A percentile compares a stretch with the other conserved stretches of the same genome.
phyloP scores from a whole-genome alignment of 805 yeast species.

The Yarrowia yakushimensis region DNA sequence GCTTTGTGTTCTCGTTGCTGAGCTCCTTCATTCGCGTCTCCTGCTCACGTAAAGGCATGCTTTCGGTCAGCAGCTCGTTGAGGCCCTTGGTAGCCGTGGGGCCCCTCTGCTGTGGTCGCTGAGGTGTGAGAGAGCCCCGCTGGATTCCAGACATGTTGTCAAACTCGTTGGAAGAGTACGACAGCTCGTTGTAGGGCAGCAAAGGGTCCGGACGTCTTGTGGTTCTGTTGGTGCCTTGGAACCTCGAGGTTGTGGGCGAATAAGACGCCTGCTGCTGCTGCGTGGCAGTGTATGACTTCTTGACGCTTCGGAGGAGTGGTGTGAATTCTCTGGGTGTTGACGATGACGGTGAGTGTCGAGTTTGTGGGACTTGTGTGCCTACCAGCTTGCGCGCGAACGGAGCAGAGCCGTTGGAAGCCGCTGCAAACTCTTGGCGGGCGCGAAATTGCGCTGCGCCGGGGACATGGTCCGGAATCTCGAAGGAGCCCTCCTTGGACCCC shows the following conservation, averaged over 20 bases:
- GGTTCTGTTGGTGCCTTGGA: background rate
- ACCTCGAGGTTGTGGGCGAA: constrained; percentile 8
- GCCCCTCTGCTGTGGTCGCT: background rate
- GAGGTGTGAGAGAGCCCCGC: background rate
- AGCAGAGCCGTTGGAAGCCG: background rate
- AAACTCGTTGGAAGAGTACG: constrained; percentile 5
- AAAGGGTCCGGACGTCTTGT: constrained; percentile 2
- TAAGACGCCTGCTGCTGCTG: constrained; percentile 4
- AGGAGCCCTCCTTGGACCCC: constrained; percentile 17
- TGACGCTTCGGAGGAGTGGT: constrained; percentile 10
- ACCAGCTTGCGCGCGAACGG: constrained; percentile 16
- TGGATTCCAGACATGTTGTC: constrained; percentile 20
- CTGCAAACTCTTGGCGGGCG: constrained; percentile 14
- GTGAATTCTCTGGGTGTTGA: background rate
- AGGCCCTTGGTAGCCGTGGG: background rate
- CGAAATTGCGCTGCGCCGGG: constrained; percentile 19
- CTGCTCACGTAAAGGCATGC: constrained; percentile 14
- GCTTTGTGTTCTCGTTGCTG: constrained; percentile 21
- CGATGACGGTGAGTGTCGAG: background rate
- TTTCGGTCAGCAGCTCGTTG: constrained; percentile 12
- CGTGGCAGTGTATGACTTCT: background rate
- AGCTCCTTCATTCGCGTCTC: constrained; percentile 20
- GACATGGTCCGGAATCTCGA: constrained; percentile 17
- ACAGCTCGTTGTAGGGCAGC: constrained; percentile 5
- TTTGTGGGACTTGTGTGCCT: background rate